Conservation (phyloP, 495 filamentous ascomycete species). For the Cercophora samala region DNA sequence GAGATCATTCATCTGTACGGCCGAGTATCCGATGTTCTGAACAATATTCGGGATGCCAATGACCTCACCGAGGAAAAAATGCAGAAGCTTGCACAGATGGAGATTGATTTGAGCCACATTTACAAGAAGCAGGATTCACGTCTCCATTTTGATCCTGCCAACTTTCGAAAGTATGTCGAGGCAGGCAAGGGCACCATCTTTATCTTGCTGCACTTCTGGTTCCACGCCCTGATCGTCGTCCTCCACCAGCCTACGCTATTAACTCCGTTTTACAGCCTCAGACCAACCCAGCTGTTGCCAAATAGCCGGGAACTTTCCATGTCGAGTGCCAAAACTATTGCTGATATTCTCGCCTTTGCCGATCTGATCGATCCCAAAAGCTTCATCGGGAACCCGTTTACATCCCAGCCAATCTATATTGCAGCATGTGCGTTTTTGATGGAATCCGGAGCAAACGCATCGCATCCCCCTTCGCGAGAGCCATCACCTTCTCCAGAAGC, state of each 20-base stretch:
- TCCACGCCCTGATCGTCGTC: constrained; percentile 79
- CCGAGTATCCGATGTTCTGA: constrained; percentile 74
- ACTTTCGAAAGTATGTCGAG: constrained; percentile 74
- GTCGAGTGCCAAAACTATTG: constrained; percentile 86
- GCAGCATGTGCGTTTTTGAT: constrained; percentile 82
- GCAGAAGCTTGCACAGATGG: constrained; percentile 65
- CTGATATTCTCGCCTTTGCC: constrained; percentile 76
- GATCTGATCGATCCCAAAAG: constrained; percentile 76
- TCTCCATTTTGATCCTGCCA: constrained; percentile 74
- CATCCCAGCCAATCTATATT: constrained; percentile 85
- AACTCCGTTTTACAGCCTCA: constrained; percentile 65
- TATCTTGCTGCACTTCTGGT: constrained; percentile 87
- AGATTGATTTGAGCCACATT: constrained; percentile 72
- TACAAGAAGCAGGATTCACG: constrained; percentile 69
- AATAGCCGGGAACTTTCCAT: constrained; percentile 79
- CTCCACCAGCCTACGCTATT: constrained; percentile 78
- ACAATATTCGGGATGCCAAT: constrained; percentile 72
- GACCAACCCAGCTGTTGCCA: constrained; percentile 62
- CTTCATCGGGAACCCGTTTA: constrained; percentile 82
- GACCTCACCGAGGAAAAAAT: constrained; percentile 70
- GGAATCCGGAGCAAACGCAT: constrained; percentile 64
- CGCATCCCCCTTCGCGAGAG: constrained; percentile 54
- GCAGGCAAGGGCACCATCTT: constrained; percentile 77
- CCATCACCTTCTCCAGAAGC: constrained; percentile 39
- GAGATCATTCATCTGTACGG: constrained; percentile 82